These are phyloP conservation scores for Clonostachys chloroleuca DNA, from an alignment of 2,329 filamentous ascomycete genomes.

Conservation along the genomic window DNA sequence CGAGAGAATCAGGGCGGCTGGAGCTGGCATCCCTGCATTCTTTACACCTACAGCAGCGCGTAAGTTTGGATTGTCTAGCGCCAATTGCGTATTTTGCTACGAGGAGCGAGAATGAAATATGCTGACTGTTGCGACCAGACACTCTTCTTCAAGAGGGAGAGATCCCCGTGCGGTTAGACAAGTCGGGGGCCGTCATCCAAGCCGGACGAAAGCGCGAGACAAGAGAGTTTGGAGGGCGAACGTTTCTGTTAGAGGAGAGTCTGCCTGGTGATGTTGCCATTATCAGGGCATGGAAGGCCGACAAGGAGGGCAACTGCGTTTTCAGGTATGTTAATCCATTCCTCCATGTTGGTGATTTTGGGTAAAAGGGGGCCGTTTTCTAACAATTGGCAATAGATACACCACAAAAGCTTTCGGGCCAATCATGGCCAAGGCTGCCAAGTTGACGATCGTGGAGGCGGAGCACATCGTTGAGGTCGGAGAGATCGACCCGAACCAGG, in stretches of 20 bases:
- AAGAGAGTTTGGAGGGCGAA: slow-evolving; percentile 67
- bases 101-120: no score
- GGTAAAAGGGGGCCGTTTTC: not conserved
- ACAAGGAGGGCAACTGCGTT: slow-evolving; percentile 73
- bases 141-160: slow-evolving; percentile 65
- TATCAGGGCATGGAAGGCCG: slow-evolving; percentile 70
- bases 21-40: slow-evolving; percentile 75
- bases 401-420: slow-evolving; percentile 72
- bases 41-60: slow-evolving; percentile 71
- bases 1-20: slow-evolving; percentile 67
- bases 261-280: slow-evolving; percentile 75
- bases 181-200: slow-evolving; percentile 56
- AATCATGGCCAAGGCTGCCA: slow-evolving; percentile 78
- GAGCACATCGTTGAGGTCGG: slow-evolving; percentile 78
- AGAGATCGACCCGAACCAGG: slow-evolving; percentile 66
- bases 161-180: slow-evolving; percentile 60
- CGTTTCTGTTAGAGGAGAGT: slow-evolving; percentile 73
- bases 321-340: slow-evolving; percentile 51
- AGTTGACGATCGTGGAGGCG: slow-evolving; percentile 75
- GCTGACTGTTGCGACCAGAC: slow-evolving; percentile 23
- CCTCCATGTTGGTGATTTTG: slow-evolving; percentile 16
- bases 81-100: not conserved
- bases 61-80: slow-evolving; percentile 24
- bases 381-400: slow-evolving; percentile 35
- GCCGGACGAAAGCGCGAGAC: slow-evolving; percentile 64